These are phyloP conservation scores for Suillus fuscotomentosus DNA, from an alignment of 768 basidiomycete genomes.

Conservation along the genomic window DNA sequence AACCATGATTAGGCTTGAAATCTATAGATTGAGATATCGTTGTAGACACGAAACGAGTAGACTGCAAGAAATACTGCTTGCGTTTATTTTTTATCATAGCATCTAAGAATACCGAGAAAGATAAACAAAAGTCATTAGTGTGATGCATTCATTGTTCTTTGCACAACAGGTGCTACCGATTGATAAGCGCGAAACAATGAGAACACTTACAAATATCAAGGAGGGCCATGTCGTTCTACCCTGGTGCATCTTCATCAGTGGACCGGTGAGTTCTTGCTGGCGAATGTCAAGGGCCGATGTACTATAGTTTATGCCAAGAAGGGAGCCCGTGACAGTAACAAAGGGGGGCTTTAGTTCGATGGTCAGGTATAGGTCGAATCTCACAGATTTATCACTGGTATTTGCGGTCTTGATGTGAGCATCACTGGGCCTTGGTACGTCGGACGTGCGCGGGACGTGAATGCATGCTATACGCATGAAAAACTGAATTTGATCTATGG, in stretches of 20 bases:
- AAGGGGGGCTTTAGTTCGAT: neutral
- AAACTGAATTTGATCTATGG: neutral
- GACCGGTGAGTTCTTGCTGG: no score
- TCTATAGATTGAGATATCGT: constrained; percentile 22
- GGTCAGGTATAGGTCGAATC: neutral
- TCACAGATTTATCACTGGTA: neutral
- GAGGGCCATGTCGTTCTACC: neutral
- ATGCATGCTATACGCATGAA: neutral
- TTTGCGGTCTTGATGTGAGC: neutral
- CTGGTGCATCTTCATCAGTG: neutral
- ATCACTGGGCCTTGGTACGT: neutral
- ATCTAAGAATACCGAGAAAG: constrained; percentile 1
- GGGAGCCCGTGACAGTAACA: neutral
- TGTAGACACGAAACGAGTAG: neutral
- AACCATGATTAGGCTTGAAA: constrained; percentile 41
- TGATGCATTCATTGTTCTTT: neutral
- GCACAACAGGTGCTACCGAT: neutral
- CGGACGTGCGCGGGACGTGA: neutral
- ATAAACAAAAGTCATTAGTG: constrained; percentile 2
- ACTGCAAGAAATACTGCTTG: neutral
- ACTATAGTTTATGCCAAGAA: neutral
- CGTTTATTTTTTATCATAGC: neutral
- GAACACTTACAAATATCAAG: neutral
- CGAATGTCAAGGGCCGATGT: neutral
- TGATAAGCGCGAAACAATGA: neutral